phyloP scores from a whole-genome alignment of 1,284 basidiomycete species.

The Boletus austroedulis region DNA sequence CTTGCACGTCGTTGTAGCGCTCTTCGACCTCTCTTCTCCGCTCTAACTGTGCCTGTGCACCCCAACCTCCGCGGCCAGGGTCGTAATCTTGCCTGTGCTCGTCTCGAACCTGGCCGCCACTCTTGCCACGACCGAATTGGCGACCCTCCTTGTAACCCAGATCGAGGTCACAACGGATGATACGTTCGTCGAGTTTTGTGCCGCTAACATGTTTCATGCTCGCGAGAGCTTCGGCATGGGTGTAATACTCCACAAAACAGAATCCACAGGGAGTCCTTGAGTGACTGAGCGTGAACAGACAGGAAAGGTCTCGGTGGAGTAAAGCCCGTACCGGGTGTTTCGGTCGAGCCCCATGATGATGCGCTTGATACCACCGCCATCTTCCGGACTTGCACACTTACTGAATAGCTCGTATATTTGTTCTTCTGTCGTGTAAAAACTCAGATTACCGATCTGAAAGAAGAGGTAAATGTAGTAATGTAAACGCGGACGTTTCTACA shows the following conservation, averaged over 20 bases:
- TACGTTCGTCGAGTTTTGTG: conserved; percentile 98
- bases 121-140: conserved; percentile 96
- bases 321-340: conserved; percentile 71
- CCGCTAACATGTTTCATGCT: conserved; percentile 94
- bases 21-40: conserved; percentile 82
- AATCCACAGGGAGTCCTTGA: conserved; percentile 96
- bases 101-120: conserved; percentile 94
- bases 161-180: conserved; percentile 97
- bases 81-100: conserved; percentile 98
- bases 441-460: conserved; percentile 87
- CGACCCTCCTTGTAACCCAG: conserved; percentile 97
- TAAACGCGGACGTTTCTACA: conserved; percentile 10
- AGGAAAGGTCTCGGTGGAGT: not conserved
- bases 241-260: conserved; percentile 99
- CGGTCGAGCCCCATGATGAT: conserved; percentile 99
- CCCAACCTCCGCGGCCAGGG: conserved; percentile 95
- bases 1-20: conserved; percentile 83
- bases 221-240: conserved; percentile 90
- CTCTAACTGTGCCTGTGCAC: conserved; percentile 85
- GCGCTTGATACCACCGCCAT: conserved; percentile 94
- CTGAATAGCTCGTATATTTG: conserved; percentile 99
- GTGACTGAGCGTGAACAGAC: conserved; percentile 4
- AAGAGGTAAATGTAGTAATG: conserved; percentile 5
- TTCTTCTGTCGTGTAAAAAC: conserved; percentile 98
- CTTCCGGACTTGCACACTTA: conserved; percentile 85